These are phyloP conservation scores for Lentinula detonsa DNA, from an alignment of 768 basidiomycete genomes.

Conservation along the genomic window DNA sequence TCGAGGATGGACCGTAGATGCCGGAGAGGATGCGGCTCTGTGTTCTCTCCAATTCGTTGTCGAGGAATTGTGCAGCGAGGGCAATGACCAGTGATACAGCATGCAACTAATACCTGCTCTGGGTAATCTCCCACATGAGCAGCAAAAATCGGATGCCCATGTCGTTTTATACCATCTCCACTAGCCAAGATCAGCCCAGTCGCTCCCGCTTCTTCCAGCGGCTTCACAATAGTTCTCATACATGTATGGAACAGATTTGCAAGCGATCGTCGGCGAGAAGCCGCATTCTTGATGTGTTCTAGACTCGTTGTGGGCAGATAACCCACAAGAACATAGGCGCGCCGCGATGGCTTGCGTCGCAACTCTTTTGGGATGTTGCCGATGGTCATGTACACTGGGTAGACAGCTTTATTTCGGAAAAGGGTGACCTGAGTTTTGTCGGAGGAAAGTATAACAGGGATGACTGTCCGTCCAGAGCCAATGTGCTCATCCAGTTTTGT, in stretches of 20 bases:
- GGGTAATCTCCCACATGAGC: constrained; percentile 8
- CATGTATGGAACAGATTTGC: no score
- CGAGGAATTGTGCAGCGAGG: neutral
- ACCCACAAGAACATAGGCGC: neutral
- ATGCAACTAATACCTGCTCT: constrained; percentile 12
- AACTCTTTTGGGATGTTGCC: neutral
- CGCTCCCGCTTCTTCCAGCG: neutral
- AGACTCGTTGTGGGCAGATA: neutral
- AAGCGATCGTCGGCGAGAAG: neutral
- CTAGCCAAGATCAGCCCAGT: neutral
- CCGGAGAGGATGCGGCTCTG: neutral
- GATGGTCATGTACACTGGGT: neutral
- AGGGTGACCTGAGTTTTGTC: neutral
- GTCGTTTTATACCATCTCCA: neutral
- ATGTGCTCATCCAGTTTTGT: no score
- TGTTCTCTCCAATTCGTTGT: neutral
- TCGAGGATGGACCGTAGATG: neutral
- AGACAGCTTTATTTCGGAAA: neutral
- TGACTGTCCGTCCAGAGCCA: neutral
- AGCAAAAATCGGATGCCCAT: no score
- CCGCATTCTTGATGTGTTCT: neutral
- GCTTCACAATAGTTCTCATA: neutral
- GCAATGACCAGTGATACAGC: constrained; percentile 8
- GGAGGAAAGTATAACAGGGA: neutral
- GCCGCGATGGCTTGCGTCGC: neutral